Evolutionary conservation across 202 grass and related monocot species (phyloP), one percentile per base, ranked within the genome.

Genomic region (Zizania palustris): DNA sequence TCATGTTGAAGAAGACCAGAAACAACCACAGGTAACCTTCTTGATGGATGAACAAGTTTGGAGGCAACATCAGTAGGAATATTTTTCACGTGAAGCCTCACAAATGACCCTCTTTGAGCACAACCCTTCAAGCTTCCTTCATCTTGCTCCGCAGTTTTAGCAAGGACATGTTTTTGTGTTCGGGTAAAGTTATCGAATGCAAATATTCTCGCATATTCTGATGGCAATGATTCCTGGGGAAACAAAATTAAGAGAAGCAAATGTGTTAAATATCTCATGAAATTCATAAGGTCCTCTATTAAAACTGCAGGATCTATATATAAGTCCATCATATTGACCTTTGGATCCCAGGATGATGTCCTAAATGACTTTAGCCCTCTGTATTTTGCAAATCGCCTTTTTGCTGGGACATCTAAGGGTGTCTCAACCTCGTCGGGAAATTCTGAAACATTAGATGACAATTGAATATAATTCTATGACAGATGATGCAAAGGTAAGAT

Each of bases 341-440:
- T 95, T 63, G 96, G 87, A 85, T 98, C 91, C 96, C 91, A 98
- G 61, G 87, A 74, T 83, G 91, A 98, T 2, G 87, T 98, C 62
- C 91, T 89, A 80, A 98, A 98, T 75, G 96, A 98, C 59, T 98
- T 95, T 14, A 98, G 78, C 34, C 96, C 92, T 82, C 91, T 89
- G 80, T 85, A 98, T 81, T 87, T 98, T 39, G 96, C 96, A 83
- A 98, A 95, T 60, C 96, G 79, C 48, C 78, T 98, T 82, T 88
- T 98, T 73, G 96, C 96, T 19, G 89, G 96, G n/a, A 90, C 60
- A 88, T 95, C 89, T 60, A 95, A 74, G 70, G 96, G 96, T 35
- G 95, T 98, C 60, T 98, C 95, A 75, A 98, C 91, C 80, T 98
- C 96, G 83, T 98, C 96, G 21, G 96, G 96, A 84, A 92, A 98